Conservation (phyloP, 192 early-diverging fungal genomes). For the Irineochytrium annulatum region DNA sequence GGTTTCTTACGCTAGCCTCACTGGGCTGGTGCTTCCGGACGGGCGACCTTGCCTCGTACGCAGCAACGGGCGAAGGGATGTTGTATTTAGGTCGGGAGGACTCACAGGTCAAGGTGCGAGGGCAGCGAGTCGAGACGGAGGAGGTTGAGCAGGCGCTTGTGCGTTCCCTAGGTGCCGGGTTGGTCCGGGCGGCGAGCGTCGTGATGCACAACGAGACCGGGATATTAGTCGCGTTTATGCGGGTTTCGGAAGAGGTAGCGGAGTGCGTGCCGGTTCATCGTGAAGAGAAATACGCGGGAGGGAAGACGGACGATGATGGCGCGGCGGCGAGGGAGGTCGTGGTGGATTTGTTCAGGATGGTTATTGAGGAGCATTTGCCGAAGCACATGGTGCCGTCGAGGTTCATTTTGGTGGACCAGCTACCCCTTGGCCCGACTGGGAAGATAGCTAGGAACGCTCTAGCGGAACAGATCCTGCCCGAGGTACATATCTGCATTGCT, state of each 20-base stretch:
- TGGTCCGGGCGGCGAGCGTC: slow-evolving; percentile 10
- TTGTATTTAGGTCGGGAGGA: slow-evolving; percentile 18
- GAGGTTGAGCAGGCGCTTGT: slow-evolving; percentile 20
- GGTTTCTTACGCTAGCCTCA: slow-evolving; percentile 15
- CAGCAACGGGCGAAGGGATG: neutral
- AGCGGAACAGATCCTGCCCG: too few relatives aligned
- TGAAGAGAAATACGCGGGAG: neutral
- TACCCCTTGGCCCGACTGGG: slow-evolving; percentile 12
- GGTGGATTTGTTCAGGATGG: neutral
- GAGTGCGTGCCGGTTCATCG: slow-evolving; percentile 5
- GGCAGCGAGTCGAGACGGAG: slow-evolving; percentile 20
- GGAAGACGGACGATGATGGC: neutral
- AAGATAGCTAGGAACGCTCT: slow-evolving; percentile 11
- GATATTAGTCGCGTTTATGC: slow-evolving; percentile 12
- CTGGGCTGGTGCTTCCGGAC: slow-evolving; percentile 13
- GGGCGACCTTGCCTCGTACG: slow-evolving; percentile 11
- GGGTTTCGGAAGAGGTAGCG: too few relatives aligned
- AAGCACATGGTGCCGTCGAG: slow-evolving; percentile 14
- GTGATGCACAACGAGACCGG: neutral
- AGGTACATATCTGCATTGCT: too few relatives aligned
- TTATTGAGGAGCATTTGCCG: slow-evolving; percentile 6
- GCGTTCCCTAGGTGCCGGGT: neutral
- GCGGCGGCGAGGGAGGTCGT: neutral
- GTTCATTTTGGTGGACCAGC: slow-evolving; percentile 4
- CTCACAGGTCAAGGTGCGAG: slow-evolving; percentile 21